Base-by-base conservation (phyloP, 768 basidiomycete species). In the Phanerodontia chrysosporium region DNA sequence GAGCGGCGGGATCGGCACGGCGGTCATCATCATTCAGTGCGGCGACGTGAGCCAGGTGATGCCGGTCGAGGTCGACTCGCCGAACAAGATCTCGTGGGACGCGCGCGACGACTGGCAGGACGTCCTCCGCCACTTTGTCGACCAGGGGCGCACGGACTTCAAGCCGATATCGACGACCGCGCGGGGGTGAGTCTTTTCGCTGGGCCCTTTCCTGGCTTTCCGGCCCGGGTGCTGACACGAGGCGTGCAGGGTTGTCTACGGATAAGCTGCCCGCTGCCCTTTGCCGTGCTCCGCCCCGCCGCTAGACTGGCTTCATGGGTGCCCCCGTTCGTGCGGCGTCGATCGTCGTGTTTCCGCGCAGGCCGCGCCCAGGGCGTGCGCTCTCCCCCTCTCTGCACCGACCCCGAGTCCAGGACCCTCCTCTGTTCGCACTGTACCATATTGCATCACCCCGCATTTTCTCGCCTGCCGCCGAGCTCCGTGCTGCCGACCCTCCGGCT, bases 21-120 rank as follows among this genome's bases (percentile, higher is more conserved):
- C 86, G 2, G 79, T 92, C 53, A 79, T 92, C 70, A 77, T 92
- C 69, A 78, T 92, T 58, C 88, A 92, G 67, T 91, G 90, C 66
- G 87, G 83, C 36, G 78, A 80, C 24, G 79, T 90, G 66, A 85
- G 83, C 67, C 89, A 92, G 66, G 89, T 92, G 62, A 89, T 92
- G 86, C 90, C 90, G 30, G 88, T 92, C 62, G 90, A 92, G 69
- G 86, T 92, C 52, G 90, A 92, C 70, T 83, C 87, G 7, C 90
- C 88, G 0, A 75, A 80, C 58, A 87, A 84, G 65, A 90, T 91
- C 66, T 76, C 83, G 32, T 92, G 90, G 90, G 89, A 90, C 69
- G 64, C 72, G 21, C 78, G 89, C 56, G 84, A 84, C 12, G 90
- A 92, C 70, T 92, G 90, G 90, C 72, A 75, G 5, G 76, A 78